Evolutionary conservation across 345 rosid genomes (phyloP), one percentile per base, ranked within the genome.

Genomic region (Capsella bursapastoris): DNA sequence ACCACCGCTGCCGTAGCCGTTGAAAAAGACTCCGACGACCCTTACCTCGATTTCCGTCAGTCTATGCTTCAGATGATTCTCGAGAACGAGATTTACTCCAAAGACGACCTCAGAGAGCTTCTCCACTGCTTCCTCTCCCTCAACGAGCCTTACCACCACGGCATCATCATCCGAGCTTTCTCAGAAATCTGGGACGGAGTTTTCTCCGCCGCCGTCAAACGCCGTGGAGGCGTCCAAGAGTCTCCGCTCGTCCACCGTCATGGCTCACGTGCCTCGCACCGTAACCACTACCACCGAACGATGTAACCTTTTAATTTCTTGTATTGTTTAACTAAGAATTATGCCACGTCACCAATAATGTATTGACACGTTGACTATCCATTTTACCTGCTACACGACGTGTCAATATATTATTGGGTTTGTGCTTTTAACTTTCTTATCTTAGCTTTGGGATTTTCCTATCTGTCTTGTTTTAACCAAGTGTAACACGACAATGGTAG

Each of bases 11-110:
- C 95, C 28, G 82, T 92, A 32, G 97, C 97, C 5, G 91, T 95
- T n/a, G 97, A 87, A 85, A 95, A 95, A 69, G 97, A 95, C 28
- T 95, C 97, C 14, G 89, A 88, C 13, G 99, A 95, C 77, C 99
- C 99, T 15, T 92, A 89, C 65, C 58, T 88, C 49, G 99, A 95
- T 67, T 95, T 95, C 83, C 73, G 95, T 35, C 89, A 87, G 31
- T 95, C 99, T 2, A 95, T 95, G 97, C 85, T 95, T 68, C 97
- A 95, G 61, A 95, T 92, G 99, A 90, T 95, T 69, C 66, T 95
- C 75, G 93, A 90, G 80, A 92, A 92, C 56, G 86, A 89, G 80
- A 89, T 92, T 56, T 92, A 95, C 81, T 83, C 93, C 0, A 90
- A 84, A 74, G 93, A 92, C 5, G 99, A 92, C 38, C 82, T 92